Percentiles rank a stretch among this genome's conserved stretches.
Conservation (phyloP, 2,329 filamentous ascomycete genomes). For the Trichoderma citrinoviride region DNA sequence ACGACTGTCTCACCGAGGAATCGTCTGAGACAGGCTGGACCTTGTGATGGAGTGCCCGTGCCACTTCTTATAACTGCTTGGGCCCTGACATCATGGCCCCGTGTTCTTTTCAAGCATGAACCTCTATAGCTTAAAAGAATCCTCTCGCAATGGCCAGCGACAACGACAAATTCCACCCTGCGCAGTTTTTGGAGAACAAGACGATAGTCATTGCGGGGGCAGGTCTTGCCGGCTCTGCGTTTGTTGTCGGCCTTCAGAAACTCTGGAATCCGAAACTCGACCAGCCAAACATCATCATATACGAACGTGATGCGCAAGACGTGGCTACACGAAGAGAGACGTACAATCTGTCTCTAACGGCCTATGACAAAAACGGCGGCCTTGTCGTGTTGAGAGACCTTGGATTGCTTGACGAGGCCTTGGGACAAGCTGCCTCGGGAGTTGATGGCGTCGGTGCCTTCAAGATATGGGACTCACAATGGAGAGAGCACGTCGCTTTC, state of each 20-base stretch:
- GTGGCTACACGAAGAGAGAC: conserved; percentile 29
- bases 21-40: not conserved
- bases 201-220: conserved; percentile 40
- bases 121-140: not conserved
- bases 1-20: not conserved
- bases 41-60: not conserved
- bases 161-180: conserved; percentile 25
- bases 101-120: not conserved
- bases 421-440: conserved; percentile 27
- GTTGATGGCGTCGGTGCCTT: conserved; percentile 35
- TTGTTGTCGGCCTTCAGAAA: conserved; percentile 38
- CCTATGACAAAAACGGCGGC: conserved; percentile 30
- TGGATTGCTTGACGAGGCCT: conserved; percentile 33
- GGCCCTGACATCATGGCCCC: not conserved
- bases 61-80: not conserved
- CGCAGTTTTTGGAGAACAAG: conserved; percentile 34
- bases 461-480: conserved; percentile 42
- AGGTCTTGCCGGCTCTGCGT: conserved; percentile 41
- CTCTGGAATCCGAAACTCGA: conserved; percentile 32
- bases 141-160: not conserved
- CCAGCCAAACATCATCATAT: conserved; percentile 35
- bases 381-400: conserved; percentile 37
- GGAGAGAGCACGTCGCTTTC: conserved; percentile 36
- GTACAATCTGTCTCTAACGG: conserved; percentile 37
- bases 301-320: conserved; percentile 37